Base-by-base conservation (phyloP, 495 filamentous ascomycete genomes). In the Daldinia grandis region DNA sequence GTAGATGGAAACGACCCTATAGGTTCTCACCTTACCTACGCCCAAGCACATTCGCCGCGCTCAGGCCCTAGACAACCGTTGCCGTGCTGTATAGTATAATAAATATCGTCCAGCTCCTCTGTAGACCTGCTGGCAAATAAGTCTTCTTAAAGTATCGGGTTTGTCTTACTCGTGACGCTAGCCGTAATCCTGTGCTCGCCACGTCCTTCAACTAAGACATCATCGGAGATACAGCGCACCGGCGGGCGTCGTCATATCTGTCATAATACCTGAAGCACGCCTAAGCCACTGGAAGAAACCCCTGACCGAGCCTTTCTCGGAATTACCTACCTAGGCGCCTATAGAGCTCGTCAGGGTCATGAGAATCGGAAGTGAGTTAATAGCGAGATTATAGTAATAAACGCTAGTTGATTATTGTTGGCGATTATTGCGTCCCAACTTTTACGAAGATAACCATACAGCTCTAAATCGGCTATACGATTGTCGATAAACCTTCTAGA, bases 401-500 rank as follows among this genome's bases (percentile, higher is more conserved):
- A 17, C 10, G 1, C 2, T 17, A 6, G 38, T 15, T 17, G 15
- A 17, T 5, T 21, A 21, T 19, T 44, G 6, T 44, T 44, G 6
- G 17, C n/a, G 6, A 44, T 44, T 8, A n/a, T 19, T 44, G 40
- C 17, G n/a, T 7, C 12, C 19, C 12, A 14, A 14, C 14, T 35
- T 27, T 35, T 35, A 35, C 10, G 38, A 42, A 42, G 5, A 19
- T 19, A 8, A 24, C 4, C 8, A 24, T 9, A 3, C 1, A 1
- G 3, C 42, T 1, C 54, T 24, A 2, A 19, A 28, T 44, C 15
- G 4, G 21, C 24, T 7, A 7, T 25, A 50, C 14, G 3, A 15
- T 31, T 25, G 50, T 4, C 4, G 1, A 27, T 30, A 25, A 31
- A 37, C 10, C 27, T 71, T 67, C 64, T 63, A 51, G 63, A 67